Percentiles rank a stretch among this genome's conserved stretches.
These are phyloP conservation scores for Corchorus capsularis DNA, from an alignment of 345 rosid species.

Conservation along the genomic window DNA sequence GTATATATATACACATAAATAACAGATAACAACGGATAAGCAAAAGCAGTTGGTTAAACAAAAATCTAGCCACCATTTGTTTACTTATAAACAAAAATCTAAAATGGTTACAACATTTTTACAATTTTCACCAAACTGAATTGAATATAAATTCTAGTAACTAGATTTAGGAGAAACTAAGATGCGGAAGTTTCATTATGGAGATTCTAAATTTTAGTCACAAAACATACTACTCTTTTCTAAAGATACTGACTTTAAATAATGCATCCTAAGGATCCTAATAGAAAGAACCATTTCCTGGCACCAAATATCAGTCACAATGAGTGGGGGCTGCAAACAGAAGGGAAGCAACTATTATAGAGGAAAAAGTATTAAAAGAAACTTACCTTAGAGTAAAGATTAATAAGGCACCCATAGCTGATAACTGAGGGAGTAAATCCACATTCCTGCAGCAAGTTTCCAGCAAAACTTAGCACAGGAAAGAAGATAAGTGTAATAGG, in stretches of 20 bases:
- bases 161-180: neutral
- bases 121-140: neutral
- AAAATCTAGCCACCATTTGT: neutral
- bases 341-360: neutral
- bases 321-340: neutral
- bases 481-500: neutral
- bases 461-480: slow-evolving; percentile 9
- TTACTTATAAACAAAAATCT: neutral
- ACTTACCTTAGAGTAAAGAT: slow-evolving; percentile 77
- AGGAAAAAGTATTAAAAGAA: neutral
- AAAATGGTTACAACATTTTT: neutral
- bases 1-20: no score
- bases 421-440: slow-evolving; percentile 85
- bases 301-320: neutral
- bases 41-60: neutral
- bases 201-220: neutral
- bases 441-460: slow-evolving; percentile 62
- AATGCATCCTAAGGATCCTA: neutral
- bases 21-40: neutral
- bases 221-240: neutral
- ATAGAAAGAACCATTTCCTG: neutral
- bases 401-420: slow-evolving; percentile 91
- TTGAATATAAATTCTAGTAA: neutral
- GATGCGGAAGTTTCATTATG: neutral
- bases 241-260: neutral